Base-by-base conservation (phyloP, 164 flowering plant genomes). In the Dillenia suffruticosa region DNA sequence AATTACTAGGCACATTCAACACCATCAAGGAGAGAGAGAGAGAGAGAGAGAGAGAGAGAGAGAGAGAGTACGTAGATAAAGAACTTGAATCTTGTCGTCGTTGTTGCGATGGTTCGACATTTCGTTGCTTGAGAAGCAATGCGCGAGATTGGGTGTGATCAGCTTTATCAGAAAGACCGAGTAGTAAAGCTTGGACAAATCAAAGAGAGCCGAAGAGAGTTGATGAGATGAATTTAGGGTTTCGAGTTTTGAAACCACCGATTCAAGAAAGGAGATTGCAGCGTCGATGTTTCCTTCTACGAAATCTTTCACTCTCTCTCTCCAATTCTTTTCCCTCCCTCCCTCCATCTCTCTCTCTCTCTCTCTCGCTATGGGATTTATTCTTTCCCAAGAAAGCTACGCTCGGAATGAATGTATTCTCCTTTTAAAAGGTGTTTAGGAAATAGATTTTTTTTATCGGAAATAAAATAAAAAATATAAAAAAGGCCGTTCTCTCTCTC, bases 231-330 rank as follows among this genome's bases (percentile, higher is more conserved):
- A 62, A 46, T 57, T 16, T 49, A 14, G 64, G 55, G 58, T 54
- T 58, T 79, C 69, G 51, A 79, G 79, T 22, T 67, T 71, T 14
- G 76, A 61, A 54, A 79, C 60, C 2, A 75, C 48, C 7, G 82
- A 60, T 67, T 87, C 85, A 49, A 84, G 76, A 58, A 80, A 67
- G 49, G 84, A 70, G 49, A 83, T 80, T 9, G 88, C 93, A 13
- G 63, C 74, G 11, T 76, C 81, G 2, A 69, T 57, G 53, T 84
- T 82, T 10, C 90, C 88, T 0, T 79, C 66, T 45, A 81, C 68
- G 2, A 87, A 70, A 72, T 87, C 83, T 62, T 87, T 88, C 44
- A 83, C 88, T 16, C 44, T 44, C 72, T 74, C 81, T 66, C 86
- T 82, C 93, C 89, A 84, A 63, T 76, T 87, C 17, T 19, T 58